Percentiles rank a stretch among this genome's conserved stretches.
phyloP scores from a whole-genome alignment of 2,329 filamentous ascomycete species.

The Trichophaea hybrida region DNA sequence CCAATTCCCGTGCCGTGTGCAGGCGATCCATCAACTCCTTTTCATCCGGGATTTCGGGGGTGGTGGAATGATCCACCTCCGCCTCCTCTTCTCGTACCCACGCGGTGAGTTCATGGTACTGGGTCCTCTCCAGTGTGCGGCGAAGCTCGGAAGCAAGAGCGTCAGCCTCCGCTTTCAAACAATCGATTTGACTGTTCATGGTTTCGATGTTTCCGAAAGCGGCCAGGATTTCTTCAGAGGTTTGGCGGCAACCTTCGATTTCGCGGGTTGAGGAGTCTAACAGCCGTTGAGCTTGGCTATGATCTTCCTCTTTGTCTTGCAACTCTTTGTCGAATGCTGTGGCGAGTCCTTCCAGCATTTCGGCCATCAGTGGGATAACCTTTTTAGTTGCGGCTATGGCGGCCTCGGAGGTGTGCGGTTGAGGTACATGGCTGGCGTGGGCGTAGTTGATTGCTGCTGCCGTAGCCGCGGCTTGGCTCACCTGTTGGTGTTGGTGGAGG shows the following conservation, averaged over 20 bases:
- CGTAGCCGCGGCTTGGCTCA: conserved; percentile 23
- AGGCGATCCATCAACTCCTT: conserved; percentile 23
- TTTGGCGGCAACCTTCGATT: conserved; percentile 24
- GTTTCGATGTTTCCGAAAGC: conserved; percentile 21
- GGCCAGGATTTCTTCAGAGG: conserved; percentile 24
- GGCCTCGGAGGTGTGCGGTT: conserved; percentile 44
- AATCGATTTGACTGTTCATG: conserved; percentile 23
- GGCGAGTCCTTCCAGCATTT: conserved; percentile 58
- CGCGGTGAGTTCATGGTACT: conserved; percentile 14
- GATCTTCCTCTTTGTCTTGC: conserved; percentile 55
- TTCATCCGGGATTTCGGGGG: conserved; percentile 8
- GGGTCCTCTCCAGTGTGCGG: conserved; percentile 19
- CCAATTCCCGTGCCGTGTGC: conserved; percentile 22
- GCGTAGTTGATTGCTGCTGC: conserved; percentile 26
- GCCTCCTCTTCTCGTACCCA: not conserved
- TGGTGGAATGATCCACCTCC: not conserved
- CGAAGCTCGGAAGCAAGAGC: conserved; percentile 23
- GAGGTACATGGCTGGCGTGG: conserved; percentile 24
- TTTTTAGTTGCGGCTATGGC: conserved; percentile 55
- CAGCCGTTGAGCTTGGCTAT: conserved; percentile 51
- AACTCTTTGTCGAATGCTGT: conserved; percentile 61
- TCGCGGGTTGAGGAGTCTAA: conserved; percentile 55
- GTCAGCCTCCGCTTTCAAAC: conserved; percentile 18
- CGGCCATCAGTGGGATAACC: conserved; percentile 53
- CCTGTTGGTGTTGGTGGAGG: conserved; percentile 14